Evolutionary conservation across 768 basidiomycete species (phyloP), one percentile per base, ranked within the genome.

Genomic region (Postia placenta): DNA sequence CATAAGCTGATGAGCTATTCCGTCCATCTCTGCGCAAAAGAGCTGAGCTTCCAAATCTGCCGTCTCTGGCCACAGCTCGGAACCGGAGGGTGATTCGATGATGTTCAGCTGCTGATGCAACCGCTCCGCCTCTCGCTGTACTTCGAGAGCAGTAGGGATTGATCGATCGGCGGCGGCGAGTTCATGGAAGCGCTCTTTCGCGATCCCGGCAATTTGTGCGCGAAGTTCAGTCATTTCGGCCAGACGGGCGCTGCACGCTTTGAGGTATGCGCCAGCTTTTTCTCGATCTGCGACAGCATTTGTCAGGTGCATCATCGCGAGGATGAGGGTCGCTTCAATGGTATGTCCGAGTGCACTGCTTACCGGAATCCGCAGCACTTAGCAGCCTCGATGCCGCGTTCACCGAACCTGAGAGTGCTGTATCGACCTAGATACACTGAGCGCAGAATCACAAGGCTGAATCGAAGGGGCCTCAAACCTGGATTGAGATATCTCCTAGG

Each of bases 401-500:
- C 15, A 14, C 15, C 11, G 45, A 27, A 14, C 20, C 4, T 4
- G 49, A 44, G 17, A 45, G 2, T 17, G 33, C n/a, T 4, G 49
- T 20, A n/a, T 49, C 35, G 14, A 25, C 28, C 43, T 50, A 33
- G 30, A 33, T 33, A 7, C 30, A 7, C 7, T 33, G 9, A 33
- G 30, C 33, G 6, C 25, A 5, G 17, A 28, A 6, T 17, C 15
- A n/a, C 5, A 11, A 11, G 14, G n/a, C 15, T 15, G 14, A 36
- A 20, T 17, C 27, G 17, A 27, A 5, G 26, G 4, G 19, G 6
- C n/a, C n/a, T 28, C 56, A 43, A 37, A 67, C 69, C 19, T 63
- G 26, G 24, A 65, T 45, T 11, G 68, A 67, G 12, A 67, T 51
- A 30, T 67, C 62, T 28, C 56, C 53, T 23, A 69, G 54, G 2